phyloP scores from a whole-genome alignment of 1,139 yeast species.

The Diutina ranongensis region DNA sequence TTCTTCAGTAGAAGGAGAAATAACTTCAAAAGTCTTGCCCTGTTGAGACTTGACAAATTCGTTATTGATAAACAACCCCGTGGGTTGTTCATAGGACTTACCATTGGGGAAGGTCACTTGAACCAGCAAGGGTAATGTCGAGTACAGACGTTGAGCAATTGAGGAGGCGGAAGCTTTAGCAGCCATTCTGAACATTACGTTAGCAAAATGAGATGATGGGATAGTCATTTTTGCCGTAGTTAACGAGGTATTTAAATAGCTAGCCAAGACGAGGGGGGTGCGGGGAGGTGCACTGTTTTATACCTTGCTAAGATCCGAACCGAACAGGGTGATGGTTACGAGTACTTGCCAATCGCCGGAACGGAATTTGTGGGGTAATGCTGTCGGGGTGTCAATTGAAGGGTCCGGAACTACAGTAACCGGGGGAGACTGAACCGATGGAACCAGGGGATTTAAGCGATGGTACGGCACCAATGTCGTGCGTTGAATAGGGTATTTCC shows the following conservation, averaged over 20 bases:
- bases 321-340: too few species aligned
- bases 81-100: slow-evolving; percentile 41
- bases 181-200: slow-evolving; percentile 1
- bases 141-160: slow-evolving; percentile 7
- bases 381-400: too few species aligned
- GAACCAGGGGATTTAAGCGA: too few species aligned
- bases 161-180: background rate
- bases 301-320: too few species aligned
- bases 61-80: slow-evolving; percentile 31
- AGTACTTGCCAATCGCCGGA: too few species aligned
- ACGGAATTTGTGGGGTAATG: too few species aligned
- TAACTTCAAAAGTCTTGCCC: slow-evolving; percentile 40
- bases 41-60: slow-evolving; percentile 34
- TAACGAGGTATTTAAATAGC: too few species aligned
- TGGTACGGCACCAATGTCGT: too few species aligned
- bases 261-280: background rate
- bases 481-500: too few species aligned
- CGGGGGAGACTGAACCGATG: too few species aligned
- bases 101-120: slow-evolving; percentile 12
- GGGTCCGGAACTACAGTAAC: too few species aligned
- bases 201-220: background rate
- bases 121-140: slow-evolving; percentile 11
- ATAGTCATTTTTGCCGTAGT: background rate
- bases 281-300: too few species aligned
- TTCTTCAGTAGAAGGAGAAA: slow-evolving; percentile 49